Base-by-base conservation (phyloP, 2,329 filamentous ascomycete genomes). In the Apiospora marii region DNA sequence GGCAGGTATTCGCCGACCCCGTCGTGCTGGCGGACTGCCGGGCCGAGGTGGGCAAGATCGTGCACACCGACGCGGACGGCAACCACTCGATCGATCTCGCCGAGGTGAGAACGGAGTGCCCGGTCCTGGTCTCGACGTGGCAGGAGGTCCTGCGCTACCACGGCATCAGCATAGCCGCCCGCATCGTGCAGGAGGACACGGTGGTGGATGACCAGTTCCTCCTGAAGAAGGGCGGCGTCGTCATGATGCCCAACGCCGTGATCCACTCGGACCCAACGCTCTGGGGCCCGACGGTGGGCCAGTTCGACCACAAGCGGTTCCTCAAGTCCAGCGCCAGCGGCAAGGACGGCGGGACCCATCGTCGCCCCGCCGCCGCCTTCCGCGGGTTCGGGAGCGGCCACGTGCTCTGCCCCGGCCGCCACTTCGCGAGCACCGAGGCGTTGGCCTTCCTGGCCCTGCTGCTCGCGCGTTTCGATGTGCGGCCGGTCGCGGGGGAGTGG, bases 81-180 rank as follows among this genome's bases (percentile, higher is more conserved):
- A 14, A 44, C 10, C 43, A 44, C 43, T 49, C 73, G 27, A 71
- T 75, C 16, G 73, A 75, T 49, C 58, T 74, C 14, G 67, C 70
- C 7, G 69, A 67, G 49, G 67, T 75, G 14, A 72, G 68, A 44
- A 71, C 70, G 27, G 51, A 61, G 8, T 76, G 74, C 46, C 74
- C 75, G 3, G 67, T 75, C 14, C 73, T 76, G 8, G 58, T 76
- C 16, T 76, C 75, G 14, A 76, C 74, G 0, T 73, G 72, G 53
- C 73, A 75, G 69, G 75, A 76, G 70, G 70, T 72, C 12, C 49
- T 76, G 69, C 44, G 75, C 34, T 76, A 75, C 64, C 71, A 75
- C 41, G 46, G 46, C 46, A 69, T 72, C 27, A 72, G 67, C 27
- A 69, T 71, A 7, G 71, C 71, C 41, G 68, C 72, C 13, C 71